These are phyloP conservation scores for Rhododendron williamsianum DNA, from an alignment of 148 eudicot genomes.

Conservation along the genomic window DNA sequence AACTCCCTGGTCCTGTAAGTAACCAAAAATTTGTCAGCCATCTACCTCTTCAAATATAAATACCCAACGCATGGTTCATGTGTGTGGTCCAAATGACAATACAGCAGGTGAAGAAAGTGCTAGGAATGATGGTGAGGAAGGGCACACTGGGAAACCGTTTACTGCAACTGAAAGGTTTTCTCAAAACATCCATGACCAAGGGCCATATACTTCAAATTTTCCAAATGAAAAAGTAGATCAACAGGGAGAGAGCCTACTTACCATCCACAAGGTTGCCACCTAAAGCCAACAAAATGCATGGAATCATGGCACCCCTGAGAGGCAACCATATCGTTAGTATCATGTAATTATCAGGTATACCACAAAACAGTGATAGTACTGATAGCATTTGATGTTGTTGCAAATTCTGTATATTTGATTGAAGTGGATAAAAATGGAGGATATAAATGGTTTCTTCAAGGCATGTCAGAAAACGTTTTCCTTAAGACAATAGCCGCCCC, in stretches of 20 bases:
- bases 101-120: neutral
- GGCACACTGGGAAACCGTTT: neutral
- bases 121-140: neutral
- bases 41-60: neutral
- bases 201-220: neutral
- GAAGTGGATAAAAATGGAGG: neutral
- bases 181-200: neutral
- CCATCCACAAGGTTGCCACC: slow-evolving; percentile 97
- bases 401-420: neutral
- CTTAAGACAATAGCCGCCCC: too few species aligned
- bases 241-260: slow-evolving; percentile 31
- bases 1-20: slow-evolving; percentile 86
- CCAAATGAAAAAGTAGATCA: neutral
- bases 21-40: neutral
- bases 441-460: neutral
- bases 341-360: neutral
- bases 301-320: slow-evolving; percentile 96
- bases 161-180: neutral
- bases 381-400: neutral
- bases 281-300: slow-evolving; percentile 90
- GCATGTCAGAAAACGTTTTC: too few species aligned
- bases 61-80: neutral
- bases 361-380: neutral
- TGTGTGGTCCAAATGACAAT: neutral
- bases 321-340: neutral